phyloP scores from a whole-genome alignment of 345 rosid species.

The Aquilaria sinensis region DNA sequence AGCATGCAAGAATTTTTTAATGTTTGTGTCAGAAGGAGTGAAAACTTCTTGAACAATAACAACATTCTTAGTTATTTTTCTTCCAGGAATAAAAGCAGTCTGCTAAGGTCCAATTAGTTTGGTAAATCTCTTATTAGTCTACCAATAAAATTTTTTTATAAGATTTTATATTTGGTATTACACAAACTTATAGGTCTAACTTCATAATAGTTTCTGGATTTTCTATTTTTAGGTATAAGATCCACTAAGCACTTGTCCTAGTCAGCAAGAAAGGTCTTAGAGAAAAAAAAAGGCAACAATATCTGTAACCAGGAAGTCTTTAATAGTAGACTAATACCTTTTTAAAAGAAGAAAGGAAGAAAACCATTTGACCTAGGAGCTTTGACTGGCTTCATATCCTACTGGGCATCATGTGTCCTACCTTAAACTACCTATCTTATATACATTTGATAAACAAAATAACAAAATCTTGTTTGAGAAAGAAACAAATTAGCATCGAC shows the following conservation, averaged over 20 bases:
- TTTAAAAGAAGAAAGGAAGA: neutral
- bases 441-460: no score
- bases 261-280: neutral
- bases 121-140: neutral
- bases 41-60: conserved; percentile 10
- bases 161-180: neutral
- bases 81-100: neutral
- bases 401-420: neutral
- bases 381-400: neutral
- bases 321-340: neutral
- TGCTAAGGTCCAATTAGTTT: neutral
- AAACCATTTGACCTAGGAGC: neutral
- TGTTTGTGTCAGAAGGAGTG: neutral
- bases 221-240: neutral
- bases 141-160: neutral
- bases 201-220: neutral
- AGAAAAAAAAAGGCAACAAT: neutral
- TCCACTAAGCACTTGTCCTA: neutral
- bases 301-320: neutral
- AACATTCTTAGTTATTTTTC: conserved; percentile 7
- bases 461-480: no score
- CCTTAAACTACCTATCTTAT: no score
- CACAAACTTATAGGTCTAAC: neutral
- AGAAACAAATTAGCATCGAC: no score
- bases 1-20: neutral